Percentiles rank a stretch among this genome's conserved stretches.
Conservation (phyloP, 164 flowering plant species). For the Vitis vinifera region ASM3070453v1 NC_081805.1:3946001-3946500, state of each 20-base stretch:
- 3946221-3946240: neutral
- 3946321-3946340: too few relatives aligned
- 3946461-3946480: neutral
- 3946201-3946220: neutral
- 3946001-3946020: conserved; percentile 71
- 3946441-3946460: neutral
- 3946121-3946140: too few relatives aligned
- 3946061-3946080: neutral
- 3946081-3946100: neutral
- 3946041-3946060: conserved; percentile 45
- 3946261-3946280: neutral
- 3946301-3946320: too few relatives aligned
- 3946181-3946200: too few relatives aligned
- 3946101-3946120: too few relatives aligned
- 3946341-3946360: too few relatives aligned
- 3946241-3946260: neutral
- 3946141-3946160: too few relatives aligned
- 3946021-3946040: conserved; percentile 90
- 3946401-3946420: neutral
- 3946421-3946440: neutral
- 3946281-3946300: too few relatives aligned
- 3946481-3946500: conserved; percentile 1
- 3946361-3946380: neutral
- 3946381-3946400: neutral
- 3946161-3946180: too few relatives aligned